Evolutionary conservation across 2,329 filamentous ascomycete species (phyloP).

Genomic region (Calonectria henricotiae): DNA sequence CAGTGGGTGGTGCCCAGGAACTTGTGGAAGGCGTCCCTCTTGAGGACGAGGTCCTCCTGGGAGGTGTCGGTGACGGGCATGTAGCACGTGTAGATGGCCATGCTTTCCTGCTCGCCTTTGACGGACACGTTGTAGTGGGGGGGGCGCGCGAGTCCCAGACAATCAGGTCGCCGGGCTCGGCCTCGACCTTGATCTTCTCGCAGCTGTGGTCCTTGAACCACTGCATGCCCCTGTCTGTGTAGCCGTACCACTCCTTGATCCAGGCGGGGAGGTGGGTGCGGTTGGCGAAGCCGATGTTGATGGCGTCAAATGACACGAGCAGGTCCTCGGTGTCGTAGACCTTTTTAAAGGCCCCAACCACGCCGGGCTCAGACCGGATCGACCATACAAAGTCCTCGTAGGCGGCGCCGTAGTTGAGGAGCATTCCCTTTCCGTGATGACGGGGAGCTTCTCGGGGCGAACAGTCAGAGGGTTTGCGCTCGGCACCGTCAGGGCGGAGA

Average conservation of each 20-base stretch:
- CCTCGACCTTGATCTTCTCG: constrained; percentile 59
- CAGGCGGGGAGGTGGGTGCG: constrained; percentile 59
- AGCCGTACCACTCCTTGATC: constrained; percentile 56
- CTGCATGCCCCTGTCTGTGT: constrained; percentile 57
- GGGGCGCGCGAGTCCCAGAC: constrained; percentile 60
- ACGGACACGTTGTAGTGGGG: constrained; percentile 62
- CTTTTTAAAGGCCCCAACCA: constrained; percentile 64
- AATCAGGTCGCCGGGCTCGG: constrained; percentile 63
- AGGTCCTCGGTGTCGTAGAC: constrained; percentile 64
- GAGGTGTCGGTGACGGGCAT: constrained; percentile 45
- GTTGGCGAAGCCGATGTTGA: constrained; percentile 62
- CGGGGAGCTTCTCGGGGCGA: constrained; percentile 47
- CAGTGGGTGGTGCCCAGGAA: constrained; percentile 62
- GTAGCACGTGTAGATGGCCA: constrained; percentile 56
- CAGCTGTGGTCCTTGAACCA: constrained; percentile 57
- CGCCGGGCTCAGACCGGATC: constrained; percentile 64
- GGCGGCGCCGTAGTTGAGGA: constrained; percentile 63
- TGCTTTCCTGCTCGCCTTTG: constrained; percentile 57
- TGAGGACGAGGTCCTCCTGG: constrained; percentile 60
- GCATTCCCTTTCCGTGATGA: constrained; percentile 64
- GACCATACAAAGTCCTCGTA: constrained; percentile 68
- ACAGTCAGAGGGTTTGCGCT: constrained; percentile 44
- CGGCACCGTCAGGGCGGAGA: constrained; percentile 45
- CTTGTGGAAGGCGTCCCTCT: constrained; percentile 61
- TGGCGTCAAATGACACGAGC: constrained; percentile 64